A percentile compares a stretch with the other conserved stretches of the same genome.
These are phyloP conservation scores for Delonix regia DNA, from an alignment of 306 rosid genomes.

Conservation along the genomic window DNA sequence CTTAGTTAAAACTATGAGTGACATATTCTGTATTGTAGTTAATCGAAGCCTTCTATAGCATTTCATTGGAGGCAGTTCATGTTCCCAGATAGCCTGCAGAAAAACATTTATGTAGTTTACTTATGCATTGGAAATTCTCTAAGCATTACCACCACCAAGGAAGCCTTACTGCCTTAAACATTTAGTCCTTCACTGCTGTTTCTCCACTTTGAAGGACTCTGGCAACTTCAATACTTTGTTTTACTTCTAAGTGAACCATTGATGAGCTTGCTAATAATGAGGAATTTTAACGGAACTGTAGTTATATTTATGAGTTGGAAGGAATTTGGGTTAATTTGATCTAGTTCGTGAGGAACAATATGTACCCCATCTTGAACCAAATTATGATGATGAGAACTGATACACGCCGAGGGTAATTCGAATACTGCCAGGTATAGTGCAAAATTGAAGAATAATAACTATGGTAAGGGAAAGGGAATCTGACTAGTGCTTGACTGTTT, in stretches of 20 bases:
- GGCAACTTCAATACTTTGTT: background rate
- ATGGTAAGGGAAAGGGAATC: too few relatives aligned
- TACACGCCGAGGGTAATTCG: background rate
- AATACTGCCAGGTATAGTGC: background rate
- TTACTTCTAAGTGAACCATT: background rate
- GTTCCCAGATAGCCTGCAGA: background rate
- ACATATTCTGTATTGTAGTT: background rate
- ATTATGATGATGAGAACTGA: background rate
- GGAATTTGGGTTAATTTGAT: background rate
- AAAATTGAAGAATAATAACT: background rate
- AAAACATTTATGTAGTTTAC: background rate
- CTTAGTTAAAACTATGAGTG: background rate
- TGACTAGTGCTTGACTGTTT: background rate
- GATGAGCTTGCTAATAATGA: background rate
- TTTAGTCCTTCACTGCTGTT: background rate
- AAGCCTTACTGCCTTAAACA: background rate
- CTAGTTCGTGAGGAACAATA: background rate
- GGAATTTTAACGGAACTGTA: background rate
- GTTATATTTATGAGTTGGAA: background rate
- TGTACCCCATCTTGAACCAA: background rate
- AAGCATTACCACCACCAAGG: background rate
- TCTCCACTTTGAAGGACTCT: constrained; percentile 4
- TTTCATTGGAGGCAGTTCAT: constrained; percentile 1
- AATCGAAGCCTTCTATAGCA: background rate
- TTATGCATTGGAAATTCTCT: background rate